phyloP scores from a whole-genome alignment of 495 filamentous ascomycete genomes.

The Pyrenula massariospora region DNA sequence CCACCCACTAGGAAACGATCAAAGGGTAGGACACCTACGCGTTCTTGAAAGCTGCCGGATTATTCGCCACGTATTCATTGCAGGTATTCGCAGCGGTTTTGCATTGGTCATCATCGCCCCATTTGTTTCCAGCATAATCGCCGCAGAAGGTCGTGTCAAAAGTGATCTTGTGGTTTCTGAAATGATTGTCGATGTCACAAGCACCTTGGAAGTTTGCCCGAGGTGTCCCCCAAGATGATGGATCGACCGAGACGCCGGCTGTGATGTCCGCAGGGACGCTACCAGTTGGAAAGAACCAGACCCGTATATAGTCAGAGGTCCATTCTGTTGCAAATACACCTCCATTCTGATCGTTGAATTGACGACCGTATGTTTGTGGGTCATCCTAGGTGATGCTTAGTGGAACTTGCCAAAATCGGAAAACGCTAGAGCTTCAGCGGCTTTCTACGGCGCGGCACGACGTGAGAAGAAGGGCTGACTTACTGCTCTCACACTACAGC shows the following conservation, averaged over 20 bases:
- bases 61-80: conserved; percentile 48
- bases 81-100: conserved; percentile 37
- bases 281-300: conserved; percentile 46
- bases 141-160: conserved; percentile 63
- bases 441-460: too few relatives aligned
- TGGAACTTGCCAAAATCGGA: too few relatives aligned
- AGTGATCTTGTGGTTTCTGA: conserved; percentile 53
- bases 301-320: conserved; percentile 42
- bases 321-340: conserved; percentile 57
- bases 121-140: conserved; percentile 41
- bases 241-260: conserved; percentile 33
- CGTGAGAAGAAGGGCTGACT: too few relatives aligned
- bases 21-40: conserved; percentile 27
- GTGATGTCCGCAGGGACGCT: conserved; percentile 40
- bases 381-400: conserved; percentile 23
- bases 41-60: conserved; percentile 45
- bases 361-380: conserved; percentile 34
- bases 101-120: conserved; percentile 14
- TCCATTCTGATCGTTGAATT: conserved; percentile 46
- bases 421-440: too few relatives aligned
- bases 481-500: conserved; percentile 38
- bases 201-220: conserved; percentile 43
- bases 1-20: background rate
- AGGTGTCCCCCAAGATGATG: conserved; percentile 46
- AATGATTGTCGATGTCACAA: conserved; percentile 50